Base-by-base conservation (phyloP, 805 yeast species). In the Yarrowia sp. region DNA sequence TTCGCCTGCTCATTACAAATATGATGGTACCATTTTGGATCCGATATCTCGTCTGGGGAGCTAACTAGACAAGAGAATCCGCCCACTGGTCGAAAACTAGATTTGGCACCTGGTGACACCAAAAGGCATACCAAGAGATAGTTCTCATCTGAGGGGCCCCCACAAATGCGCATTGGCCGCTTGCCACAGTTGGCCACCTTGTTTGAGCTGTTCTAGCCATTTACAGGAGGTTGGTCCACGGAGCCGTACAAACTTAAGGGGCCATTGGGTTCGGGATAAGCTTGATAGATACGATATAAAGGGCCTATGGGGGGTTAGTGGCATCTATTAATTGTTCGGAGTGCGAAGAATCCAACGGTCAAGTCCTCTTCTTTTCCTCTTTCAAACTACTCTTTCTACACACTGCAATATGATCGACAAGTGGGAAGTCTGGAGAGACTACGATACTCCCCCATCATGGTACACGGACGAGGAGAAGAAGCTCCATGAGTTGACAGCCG, bases 351-450 rank as follows among this genome's bases (percentile, higher is more conserved):
- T 17, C 10, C 40, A 17, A 21, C 21, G 1, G 8, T 9, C 19
- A 36, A 36, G 40, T 36, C 40, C 21, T 14, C 40, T 3, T 36
- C 11, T 4, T 8, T n/a, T 1, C 40, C 2, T 5, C 40, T 35
- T 35, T n/a, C 40, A n/a, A n/a, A 6, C 40, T n/a, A 9, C 21
- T 36, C 12, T 3, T 17, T 36, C 21, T 36, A n/a, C 21, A 36
- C 21, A n/a, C 12, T 9, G 8, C 40, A 49, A 14, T 2, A 51
- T 51, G 58, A 10, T 33, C 32, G 28, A 51, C 41, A 51, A 33
- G 35, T 51, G 58, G 58, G 11, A 33, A n/a, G 19, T 19, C n/a
- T 51, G 58, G 58, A 16, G 32, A 3, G 54, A 48, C 54, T 48
- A 30, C 38, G 19, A 6, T 7, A 19, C 17, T 21, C 38, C 9